A percentile compares a stretch with the other conserved stretches of the same genome.
Conservation (phyloP, 2,329 filamentous ascomycete genomes). For the Trichoderma sp. region DNA sequence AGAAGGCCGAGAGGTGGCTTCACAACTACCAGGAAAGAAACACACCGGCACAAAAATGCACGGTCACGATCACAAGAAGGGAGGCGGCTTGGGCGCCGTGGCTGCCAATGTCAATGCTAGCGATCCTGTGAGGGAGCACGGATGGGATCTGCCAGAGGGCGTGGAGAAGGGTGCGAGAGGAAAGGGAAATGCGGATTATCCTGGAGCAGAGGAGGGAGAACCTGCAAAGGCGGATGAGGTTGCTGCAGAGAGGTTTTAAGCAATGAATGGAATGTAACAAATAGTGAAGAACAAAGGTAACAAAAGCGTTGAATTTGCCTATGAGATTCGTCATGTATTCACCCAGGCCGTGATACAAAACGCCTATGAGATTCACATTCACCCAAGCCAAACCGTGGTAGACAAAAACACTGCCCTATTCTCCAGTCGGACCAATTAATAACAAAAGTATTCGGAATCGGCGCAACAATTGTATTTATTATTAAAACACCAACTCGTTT, state of each 20-base stretch:
- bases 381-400: no score
- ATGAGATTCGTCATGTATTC: neutral
- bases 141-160: conserved; percentile 27
- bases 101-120: conserved; percentile 34
- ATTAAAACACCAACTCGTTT: neutral
- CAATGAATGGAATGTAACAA: neutral
- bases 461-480: no score
- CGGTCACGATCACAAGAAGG: conserved; percentile 33
- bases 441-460: neutral
- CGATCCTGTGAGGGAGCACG: conserved; percentile 35
- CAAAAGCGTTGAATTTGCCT: neutral
- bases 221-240: conserved; percentile 3
- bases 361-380: neutral
- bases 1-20: conserved; percentile 41
- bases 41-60: conserved; percentile 40
- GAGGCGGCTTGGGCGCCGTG: conserved; percentile 44
- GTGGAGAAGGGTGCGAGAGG: conserved; percentile 15
- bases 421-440: neutral
- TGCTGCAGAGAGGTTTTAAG: conserved; percentile 1
- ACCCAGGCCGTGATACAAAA: neutral
- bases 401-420: no score
- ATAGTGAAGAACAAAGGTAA: neutral
- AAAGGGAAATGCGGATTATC: neutral
- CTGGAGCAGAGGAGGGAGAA: neutral
- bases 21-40: conserved; percentile 22